phyloP scores from a whole-genome alignment of 108 stramenopile genomes.

The Stephanodiscus minutulus region DNA sequence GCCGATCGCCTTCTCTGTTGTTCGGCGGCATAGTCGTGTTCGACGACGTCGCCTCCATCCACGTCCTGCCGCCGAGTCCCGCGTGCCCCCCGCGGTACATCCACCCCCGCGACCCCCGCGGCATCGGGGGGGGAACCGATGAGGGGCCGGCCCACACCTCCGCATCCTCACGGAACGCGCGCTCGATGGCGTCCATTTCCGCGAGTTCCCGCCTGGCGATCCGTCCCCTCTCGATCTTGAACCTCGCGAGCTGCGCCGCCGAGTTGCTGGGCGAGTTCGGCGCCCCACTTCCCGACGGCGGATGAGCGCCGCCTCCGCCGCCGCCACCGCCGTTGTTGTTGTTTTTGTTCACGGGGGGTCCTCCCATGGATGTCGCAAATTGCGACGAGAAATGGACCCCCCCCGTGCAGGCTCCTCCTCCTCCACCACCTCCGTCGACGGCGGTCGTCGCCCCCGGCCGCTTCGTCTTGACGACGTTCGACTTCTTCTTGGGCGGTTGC shows the following conservation, averaged over 20 bases:
- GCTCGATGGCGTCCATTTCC: constrained; percentile 30
- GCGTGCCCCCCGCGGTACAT: constrained; percentile 43
- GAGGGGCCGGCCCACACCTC: constrained; percentile 11
- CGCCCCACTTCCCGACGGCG: not conserved
- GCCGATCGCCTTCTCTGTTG: not conserved
- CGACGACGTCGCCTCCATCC: constrained; percentile 28
- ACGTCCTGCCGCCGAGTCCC: constrained; percentile 25
- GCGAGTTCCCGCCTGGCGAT: constrained; percentile 23
- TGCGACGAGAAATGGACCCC: too few relatives aligned
- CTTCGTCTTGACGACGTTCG: too few relatives aligned
- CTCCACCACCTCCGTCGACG: too few relatives aligned
- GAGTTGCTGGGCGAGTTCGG: constrained; percentile 1
- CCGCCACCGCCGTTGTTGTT: too few relatives aligned
- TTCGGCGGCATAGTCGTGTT: not conserved
- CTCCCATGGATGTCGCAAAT: too few relatives aligned
- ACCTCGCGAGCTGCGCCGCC: not conserved
- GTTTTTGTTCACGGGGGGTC: too few relatives aligned
- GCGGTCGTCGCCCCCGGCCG: too few relatives aligned
- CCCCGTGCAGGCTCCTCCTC: too few relatives aligned
- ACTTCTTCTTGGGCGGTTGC: too few relatives aligned
- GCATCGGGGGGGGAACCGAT: constrained; percentile 14
- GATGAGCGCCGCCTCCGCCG: too few relatives aligned
- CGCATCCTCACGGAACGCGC: constrained; percentile 22
- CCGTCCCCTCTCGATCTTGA: constrained; percentile 14
- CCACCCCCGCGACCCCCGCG: too few relatives aligned